phyloP scores from a whole-genome alignment of 805 yeast genomes.

The Lipomyces sp. region DNA sequence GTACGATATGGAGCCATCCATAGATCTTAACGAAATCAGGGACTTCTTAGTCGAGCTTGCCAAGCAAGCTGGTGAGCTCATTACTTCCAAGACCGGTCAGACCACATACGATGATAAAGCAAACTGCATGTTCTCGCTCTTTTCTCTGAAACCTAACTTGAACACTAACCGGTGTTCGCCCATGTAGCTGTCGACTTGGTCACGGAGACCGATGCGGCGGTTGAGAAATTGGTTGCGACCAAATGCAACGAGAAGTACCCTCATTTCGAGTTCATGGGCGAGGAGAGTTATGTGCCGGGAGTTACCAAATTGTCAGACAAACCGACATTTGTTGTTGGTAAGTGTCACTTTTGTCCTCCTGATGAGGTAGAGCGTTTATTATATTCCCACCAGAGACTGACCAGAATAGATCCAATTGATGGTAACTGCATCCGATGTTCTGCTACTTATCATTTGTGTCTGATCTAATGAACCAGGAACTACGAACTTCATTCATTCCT shows the following conservation, averaged over 20 bases:
- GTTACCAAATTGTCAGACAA: conserved; percentile 52
- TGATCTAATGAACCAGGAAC: conserved; percentile 50
- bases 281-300: conserved; percentile 61
- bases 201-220: conserved; percentile 63
- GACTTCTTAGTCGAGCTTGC: conserved; percentile 51
- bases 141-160: neutral
- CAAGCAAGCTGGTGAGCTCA: conserved; percentile 55
- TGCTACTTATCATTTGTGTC: neutral
- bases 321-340: conserved; percentile 69
- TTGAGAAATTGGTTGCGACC: conserved; percentile 52
- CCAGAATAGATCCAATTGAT: conserved; percentile 38
- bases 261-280: conserved; percentile 61
- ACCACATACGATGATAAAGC: conserved; percentile 58
- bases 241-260: conserved; percentile 51
- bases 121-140: conserved; percentile 44
- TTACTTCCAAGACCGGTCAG: conserved; percentile 54
- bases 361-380: too few species aligned
- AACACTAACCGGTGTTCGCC: too few species aligned
- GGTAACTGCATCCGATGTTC: conserved; percentile 18
- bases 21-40: conserved; percentile 46
- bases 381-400: neutral
- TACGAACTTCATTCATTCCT: conserved; percentile 65
- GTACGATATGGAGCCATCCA: neutral
- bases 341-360: conserved; percentile 38
- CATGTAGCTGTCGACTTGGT: conserved; percentile 59